Evolutionary conservation across 257 asterid genomes (phyloP), one percentile per base, ranked within the genome.

Genomic region (Fraxinus americana): DNA sequence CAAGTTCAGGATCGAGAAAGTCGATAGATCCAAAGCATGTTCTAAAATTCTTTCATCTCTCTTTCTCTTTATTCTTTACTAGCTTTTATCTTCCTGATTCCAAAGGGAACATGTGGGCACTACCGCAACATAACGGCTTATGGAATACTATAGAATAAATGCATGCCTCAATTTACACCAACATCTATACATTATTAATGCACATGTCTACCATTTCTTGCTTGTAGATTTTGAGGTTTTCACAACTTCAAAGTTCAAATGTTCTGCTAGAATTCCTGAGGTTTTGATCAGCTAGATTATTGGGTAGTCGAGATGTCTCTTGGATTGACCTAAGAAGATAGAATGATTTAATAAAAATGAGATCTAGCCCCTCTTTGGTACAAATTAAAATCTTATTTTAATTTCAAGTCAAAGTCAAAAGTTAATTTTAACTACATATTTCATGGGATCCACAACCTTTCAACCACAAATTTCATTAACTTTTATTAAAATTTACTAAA

Each of bases 41-140:
- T 79, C 61, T 39, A 19, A 76, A 81, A 80, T 75, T 65, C 79
- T 73, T 12, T 54, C 67, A 0, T 75, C 59, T 79, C 68, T 30
- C 52, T 12, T 1, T 29, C 38, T 11, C 63, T 38, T 2, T 68
- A 43, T 5, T 75, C 19, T 14, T 75, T 43, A 80, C 79, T 80
- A 41, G 21, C 70, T 65, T 77, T 75, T 80, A 36, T 35, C 23
- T 76, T 57, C 77, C 63, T 84, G 89, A 86, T 80, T 82, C 54
- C 48, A 72, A 81, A 75, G 88, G 91, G 80, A 80, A 84, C 90
- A 87, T 84, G 88, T 84, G 88, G 92, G 91, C 86, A 80, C 85
- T 75, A 69, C 67, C 63, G 84, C 79, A 75, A 86, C 87, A 76
- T 21, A 36, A 71, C 72, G 41, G 79, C 75, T 78, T 38, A 59